Base-by-base conservation (phyloP, 176 grass and related monocot species). In the Cymbopogon citratus region DNA sequence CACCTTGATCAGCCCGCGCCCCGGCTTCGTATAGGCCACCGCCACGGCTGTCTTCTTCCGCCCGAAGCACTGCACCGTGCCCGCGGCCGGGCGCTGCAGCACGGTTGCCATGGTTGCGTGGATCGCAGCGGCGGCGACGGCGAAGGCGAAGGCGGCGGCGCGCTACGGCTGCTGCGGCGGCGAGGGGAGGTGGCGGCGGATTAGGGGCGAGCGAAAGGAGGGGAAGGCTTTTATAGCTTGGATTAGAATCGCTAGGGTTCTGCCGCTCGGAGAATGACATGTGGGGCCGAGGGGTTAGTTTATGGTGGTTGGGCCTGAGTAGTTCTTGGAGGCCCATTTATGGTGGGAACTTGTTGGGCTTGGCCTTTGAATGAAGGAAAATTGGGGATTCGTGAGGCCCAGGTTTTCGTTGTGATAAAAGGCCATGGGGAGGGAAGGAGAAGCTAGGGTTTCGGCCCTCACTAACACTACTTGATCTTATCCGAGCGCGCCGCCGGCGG, bases 21-120 rank as follows among this genome's bases (percentile, higher is more conserved):
- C 93, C 0, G 85, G 87, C 82, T 95, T 95, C 75, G 87, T 90
- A 85, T 92, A 89, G 9, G 93, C 88, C 6, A 95, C 93, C 19
- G 93, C 93, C 0, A 95, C 93, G 23, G 93, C 93, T 6, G 90
- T 95, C 82, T 95, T 95, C 90, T 95, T 95, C n/a, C 93, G 85
- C 1, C 93, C 93, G 49, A 95, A 95, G 70, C 93, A 95, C 82
- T 95, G 93, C 0, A 95, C 93, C 4, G 90, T 92, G 66, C 87
- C 87, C 7, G 84, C 10, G 1, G 52, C 6, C 21, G 67, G 90
- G 56, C 87, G 89, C 61, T 63, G 69, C 5, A 85, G 73, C 1
- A 23, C 75, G 12, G 87, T 7, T 1, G 87, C 28, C 84, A 84
- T 89, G 74, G 83, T 38, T 43, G 75, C 56, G 8, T 44, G 44